Conservation (phyloP, 2,329 filamentous ascomycete genomes). For the Trichoderma atrobrunneum region DNA sequence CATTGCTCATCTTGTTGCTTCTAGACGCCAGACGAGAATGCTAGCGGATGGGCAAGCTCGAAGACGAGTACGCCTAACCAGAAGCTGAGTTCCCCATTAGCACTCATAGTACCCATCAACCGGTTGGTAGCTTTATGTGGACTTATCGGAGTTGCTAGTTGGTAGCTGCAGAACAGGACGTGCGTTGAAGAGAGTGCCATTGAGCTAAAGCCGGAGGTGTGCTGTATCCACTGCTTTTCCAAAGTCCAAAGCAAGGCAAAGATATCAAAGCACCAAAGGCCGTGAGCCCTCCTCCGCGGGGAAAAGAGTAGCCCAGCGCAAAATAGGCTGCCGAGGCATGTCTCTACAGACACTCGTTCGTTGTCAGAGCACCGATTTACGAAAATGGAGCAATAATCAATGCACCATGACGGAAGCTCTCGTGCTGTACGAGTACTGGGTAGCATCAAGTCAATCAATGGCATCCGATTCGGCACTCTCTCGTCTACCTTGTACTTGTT, state of each 20-base stretch:
- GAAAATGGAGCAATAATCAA: neutral
- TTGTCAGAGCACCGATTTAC: neutral
- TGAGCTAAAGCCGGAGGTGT: neutral
- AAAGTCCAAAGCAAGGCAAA: neutral
- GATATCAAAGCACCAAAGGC: neutral
- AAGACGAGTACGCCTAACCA: neutral
- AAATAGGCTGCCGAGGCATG: neutral
- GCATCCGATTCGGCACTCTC: neutral
- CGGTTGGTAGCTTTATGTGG: neutral
- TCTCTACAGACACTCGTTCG: neutral
- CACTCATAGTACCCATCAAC: neutral
- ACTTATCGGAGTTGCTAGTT: neutral
- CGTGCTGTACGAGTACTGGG: neutral
- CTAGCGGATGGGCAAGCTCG: neutral
- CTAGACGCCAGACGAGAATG: neutral
- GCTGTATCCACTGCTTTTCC: neutral
- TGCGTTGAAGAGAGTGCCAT: neutral
- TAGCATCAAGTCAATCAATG: neutral
- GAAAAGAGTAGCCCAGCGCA: neutral
- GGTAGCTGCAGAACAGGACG: neutral
- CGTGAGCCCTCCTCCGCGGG: neutral
- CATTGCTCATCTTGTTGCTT: neutral
- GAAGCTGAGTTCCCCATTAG: neutral
- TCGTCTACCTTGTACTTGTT: neutral
- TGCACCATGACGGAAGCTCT: neutral